Evolutionary conservation across 495 filamentous ascomycete genomes (phyloP), one percentile per base, ranked within the genome.

Genomic region (Trichoderma parareesei): DNA sequence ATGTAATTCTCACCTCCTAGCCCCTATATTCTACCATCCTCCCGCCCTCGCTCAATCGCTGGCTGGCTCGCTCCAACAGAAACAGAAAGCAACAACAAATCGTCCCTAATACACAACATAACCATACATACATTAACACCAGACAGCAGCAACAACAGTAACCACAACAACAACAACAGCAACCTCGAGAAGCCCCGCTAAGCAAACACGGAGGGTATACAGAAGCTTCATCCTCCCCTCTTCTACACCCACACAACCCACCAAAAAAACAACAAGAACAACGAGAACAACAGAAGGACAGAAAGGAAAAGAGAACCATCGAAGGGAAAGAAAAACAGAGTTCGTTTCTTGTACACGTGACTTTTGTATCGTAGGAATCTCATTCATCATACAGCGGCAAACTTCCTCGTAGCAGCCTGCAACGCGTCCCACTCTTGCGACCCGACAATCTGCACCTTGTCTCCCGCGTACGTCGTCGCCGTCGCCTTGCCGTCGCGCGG

Each of bases 391-490:
- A 40, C 60, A 20, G 14, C 60, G 35, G 38, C 60, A n/a, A 61
- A 43, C n/a, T 41, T 40, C 37, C 60, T 41, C 60, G 60, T 66
- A 61, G 37, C 63, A 44, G 75, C 77, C 68, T 76, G 73, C 64
- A 80, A 65, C 5, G 69, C 70, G 40, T 79, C 78, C 78, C 77
- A 80, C 65, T 79, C 76, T 60, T 72, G 68, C 7, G 74, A 75
- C 53, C 74, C 74, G 2, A 76, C 71, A 66, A 80, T 77, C 65
- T 78, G 73, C 65, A 79, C 76, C 42, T 73, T 67, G 20, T 63
- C 66, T 16, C 71, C 71, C 10, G 61, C 35, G 5, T 68, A 70
- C 2, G 67, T 42, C 8, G 72, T 66, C 13, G 66, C 55, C 65
- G 76, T 77, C 13, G 69, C 73, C 41, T 81, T 35, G 27, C 27